phyloP scores from a whole-genome alignment of 2,329 filamentous ascomycete genomes.

The Aspergillus fumigatus region DNA sequence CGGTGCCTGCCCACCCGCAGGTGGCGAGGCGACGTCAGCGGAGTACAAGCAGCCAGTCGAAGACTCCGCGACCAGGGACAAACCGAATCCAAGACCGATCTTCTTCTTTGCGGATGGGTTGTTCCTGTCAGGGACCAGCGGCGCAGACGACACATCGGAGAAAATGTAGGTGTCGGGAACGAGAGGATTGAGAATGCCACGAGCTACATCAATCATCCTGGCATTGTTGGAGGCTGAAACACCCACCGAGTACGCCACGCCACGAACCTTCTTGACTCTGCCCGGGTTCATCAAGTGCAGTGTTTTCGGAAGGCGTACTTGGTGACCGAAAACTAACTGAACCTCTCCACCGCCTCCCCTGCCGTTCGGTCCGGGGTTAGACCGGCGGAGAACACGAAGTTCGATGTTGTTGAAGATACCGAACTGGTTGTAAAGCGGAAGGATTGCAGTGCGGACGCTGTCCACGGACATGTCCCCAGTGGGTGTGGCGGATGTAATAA shows the following conservation, averaged over 20 bases:
- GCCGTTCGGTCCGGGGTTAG: slow-evolving; percentile 70
- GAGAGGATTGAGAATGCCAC: slow-evolving; percentile 80
- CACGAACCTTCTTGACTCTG: slow-evolving; percentile 79
- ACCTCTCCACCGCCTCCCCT: slow-evolving; percentile 83
- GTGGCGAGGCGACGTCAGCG: slow-evolving; percentile 71
- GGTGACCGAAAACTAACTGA: slow-evolving; percentile 88
- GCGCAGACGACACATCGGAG: slow-evolving; percentile 60
- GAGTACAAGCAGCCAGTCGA: slow-evolving; percentile 82
- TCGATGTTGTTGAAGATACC: slow-evolving; percentile 85
- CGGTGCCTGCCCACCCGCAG: slow-evolving; percentile 74
- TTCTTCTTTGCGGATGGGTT: slow-evolving; percentile 51
- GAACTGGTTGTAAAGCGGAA: slow-evolving; percentile 86
- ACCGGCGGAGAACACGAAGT: slow-evolving; percentile 72
- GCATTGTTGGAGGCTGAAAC: slow-evolving; percentile 91
- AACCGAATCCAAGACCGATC: slow-evolving; percentile 84
- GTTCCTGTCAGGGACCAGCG: slow-evolving; percentile 63
- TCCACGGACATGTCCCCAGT: slow-evolving; percentile 86
- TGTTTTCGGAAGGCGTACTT: slow-evolving; percentile 90
- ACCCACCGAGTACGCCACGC: slow-evolving; percentile 89
- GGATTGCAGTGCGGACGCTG: slow-evolving; percentile 84
- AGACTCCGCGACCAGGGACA: slow-evolving; percentile 90
- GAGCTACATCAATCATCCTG: slow-evolving; percentile 86
- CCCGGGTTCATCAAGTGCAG: slow-evolving; percentile 82
- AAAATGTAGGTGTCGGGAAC: slow-evolving; percentile 88
- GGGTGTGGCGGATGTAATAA: slow-evolving; percentile 83